These are phyloP conservation scores for Ophiocordyceps sinensis DNA, from an alignment of 2,329 filamentous ascomycete genomes.

Conservation along the genomic window DNA sequence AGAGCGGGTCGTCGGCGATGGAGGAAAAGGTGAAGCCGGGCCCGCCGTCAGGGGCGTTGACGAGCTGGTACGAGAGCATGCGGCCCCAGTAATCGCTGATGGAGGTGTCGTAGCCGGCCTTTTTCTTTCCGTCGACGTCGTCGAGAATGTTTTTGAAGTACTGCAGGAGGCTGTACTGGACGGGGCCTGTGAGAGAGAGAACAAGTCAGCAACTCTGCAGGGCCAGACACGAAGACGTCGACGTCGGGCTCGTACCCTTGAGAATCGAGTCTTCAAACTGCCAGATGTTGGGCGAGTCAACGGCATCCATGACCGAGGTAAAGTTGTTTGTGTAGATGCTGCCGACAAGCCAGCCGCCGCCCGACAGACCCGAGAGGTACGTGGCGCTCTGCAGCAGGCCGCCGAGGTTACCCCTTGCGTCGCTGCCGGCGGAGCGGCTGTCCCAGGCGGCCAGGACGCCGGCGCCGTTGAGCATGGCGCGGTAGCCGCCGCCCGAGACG, in stretches of 20 bases:
- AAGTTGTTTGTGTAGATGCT: conserved; percentile 78
- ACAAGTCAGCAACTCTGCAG: too few species aligned
- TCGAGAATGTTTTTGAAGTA: conserved; percentile 24
- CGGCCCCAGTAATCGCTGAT: conserved; percentile 86
- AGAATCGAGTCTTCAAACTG: conserved; percentile 26
- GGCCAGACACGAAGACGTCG: too few species aligned
- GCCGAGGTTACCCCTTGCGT: conserved; percentile 50
- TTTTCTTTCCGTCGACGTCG: conserved; percentile 21
- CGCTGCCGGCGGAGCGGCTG: conserved; percentile 40
- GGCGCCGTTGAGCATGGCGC: conserved; percentile 73
- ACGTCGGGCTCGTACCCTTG: too few species aligned
- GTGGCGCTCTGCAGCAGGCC: conserved; percentile 70
- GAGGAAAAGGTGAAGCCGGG: conserved; percentile 72
- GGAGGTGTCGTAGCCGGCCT: conserved; percentile 36
- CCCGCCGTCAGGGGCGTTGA: conserved; percentile 63
- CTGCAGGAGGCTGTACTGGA: conserved; percentile 20
- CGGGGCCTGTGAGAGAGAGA: conserved; percentile 16
- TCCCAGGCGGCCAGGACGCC: conserved; percentile 72
- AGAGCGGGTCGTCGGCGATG: conserved; percentile 27
- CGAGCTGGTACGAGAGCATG: conserved; percentile 71
- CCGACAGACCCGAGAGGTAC: conserved; percentile 68
- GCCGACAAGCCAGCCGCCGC: conserved; percentile 75
- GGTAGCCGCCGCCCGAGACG: conserved; percentile 71
- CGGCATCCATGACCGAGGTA: conserved; percentile 35
- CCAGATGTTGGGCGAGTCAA: conserved; percentile 23